Conservation (phyloP, 2,329 filamentous ascomycete species). For the Curvularia eragrostidis region DNA sequence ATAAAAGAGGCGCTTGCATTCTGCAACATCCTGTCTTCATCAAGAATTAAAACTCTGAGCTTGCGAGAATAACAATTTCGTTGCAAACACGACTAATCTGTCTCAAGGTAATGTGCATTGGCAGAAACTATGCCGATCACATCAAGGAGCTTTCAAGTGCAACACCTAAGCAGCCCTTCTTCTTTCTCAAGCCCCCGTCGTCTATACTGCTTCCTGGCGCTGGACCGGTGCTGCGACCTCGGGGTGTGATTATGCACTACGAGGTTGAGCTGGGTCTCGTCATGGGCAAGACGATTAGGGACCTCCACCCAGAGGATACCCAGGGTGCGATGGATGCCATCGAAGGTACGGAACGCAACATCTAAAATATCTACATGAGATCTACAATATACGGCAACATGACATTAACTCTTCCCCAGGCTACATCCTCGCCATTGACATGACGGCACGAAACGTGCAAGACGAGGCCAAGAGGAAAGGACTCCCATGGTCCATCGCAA, state of each 20-base stretch:
- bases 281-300: constrained; percentile 79
- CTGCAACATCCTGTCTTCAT: neutral
- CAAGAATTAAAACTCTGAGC: neutral
- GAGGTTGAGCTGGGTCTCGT: constrained; percentile 93
- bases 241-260: constrained; percentile 86
- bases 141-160: constrained; percentile 88
- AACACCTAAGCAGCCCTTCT: constrained; percentile 93
- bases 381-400: neutral
- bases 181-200: constrained; percentile 94
- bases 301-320: constrained; percentile 76
- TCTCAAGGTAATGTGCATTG: constrained; percentile 82
- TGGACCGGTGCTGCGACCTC: constrained; percentile 81
- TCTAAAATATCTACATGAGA: neutral
- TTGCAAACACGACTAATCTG: constrained; percentile 1
- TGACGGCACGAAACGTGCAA: constrained; percentile 95
- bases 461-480: constrained; percentile 97
- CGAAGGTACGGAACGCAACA: constrained; percentile 63
- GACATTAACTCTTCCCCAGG: constrained; percentile 55
- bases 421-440: constrained; percentile 92
- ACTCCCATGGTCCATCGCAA: constrained; percentile 93
- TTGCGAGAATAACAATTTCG: neutral
- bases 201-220: constrained; percentile 80
- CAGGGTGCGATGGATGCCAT: constrained; percentile 82
- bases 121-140: constrained; percentile 96
- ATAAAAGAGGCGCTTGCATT: neutral